phyloP scores from a whole-genome alignment of 1,284 basidiomycete species.

The Leccinum angustisporum region DNA sequence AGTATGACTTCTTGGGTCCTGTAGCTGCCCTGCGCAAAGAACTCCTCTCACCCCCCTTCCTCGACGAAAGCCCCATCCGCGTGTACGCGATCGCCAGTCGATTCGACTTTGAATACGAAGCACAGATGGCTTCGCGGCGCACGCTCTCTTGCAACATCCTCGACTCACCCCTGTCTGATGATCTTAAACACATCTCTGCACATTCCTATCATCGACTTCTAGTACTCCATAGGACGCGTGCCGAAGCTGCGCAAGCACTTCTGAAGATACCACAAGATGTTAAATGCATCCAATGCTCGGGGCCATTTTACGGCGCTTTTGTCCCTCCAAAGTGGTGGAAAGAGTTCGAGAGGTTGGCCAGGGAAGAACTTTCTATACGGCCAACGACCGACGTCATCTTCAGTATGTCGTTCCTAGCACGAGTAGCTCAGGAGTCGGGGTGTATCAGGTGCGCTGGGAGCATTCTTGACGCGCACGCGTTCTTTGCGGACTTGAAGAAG shows the following conservation, averaged over 20 bases:
- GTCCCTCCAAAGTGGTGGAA: conserved; percentile 67
- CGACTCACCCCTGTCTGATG: conserved; percentile 55
- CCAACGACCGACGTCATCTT: conserved; percentile 64
- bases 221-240: conserved; percentile 55
- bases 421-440: conserved; percentile 47
- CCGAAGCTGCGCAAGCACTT: conserved; percentile 46
- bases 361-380: conserved; percentile 51
- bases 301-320: conserved; percentile 45
- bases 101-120: conserved; percentile 59
- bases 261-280: conserved; percentile 47
- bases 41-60: conserved; percentile 51
- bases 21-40: conserved; percentile 48
- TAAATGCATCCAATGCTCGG: conserved; percentile 69
- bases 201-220: conserved; percentile 65
- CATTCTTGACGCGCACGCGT: conserved; percentile 57
- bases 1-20: conserved; percentile 60
- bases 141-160: conserved; percentile 57
- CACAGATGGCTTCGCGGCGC: conserved; percentile 50
- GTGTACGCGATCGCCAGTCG: conserved; percentile 71
- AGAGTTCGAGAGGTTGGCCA: conserved; percentile 55
- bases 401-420: conserved; percentile 55
- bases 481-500: conserved; percentile 52
- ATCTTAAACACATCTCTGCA: conserved; percentile 63
- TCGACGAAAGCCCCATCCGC: conserved; percentile 49
- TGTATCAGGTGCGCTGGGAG: conserved; percentile 63